These are phyloP conservation scores for Rubus parviflorus DNA, from an alignment of 306 rosid genomes.

Conservation along the genomic window DNA sequence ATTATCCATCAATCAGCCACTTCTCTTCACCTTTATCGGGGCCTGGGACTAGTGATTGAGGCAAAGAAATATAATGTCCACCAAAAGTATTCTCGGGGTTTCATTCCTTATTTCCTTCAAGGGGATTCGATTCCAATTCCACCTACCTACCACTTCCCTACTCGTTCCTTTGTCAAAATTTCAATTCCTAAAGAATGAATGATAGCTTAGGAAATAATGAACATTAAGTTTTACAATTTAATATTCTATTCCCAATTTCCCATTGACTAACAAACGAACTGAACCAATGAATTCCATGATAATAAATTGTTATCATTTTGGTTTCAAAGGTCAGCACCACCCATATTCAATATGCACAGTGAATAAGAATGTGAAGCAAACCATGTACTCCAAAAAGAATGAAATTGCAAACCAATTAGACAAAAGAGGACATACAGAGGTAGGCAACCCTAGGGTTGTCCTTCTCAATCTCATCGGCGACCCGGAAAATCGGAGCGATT, in stretches of 20 bases:
- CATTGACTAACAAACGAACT: not conserved
- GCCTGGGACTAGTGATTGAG: not conserved
- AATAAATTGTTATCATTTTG: not conserved
- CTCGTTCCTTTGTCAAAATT: not conserved
- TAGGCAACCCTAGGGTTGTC: slow-evolving; percentile 82
- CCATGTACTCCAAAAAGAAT: not conserved
- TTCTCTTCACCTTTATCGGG: not conserved
- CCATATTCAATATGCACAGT: too few relatives aligned
- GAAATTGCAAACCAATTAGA: not conserved
- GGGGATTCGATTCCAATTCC: not conserved
- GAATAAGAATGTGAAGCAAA: too few relatives aligned
- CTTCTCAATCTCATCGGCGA: slow-evolving; percentile 74
- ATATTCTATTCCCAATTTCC: not conserved
- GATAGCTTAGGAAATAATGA: not conserved
- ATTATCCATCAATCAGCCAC: not conserved
- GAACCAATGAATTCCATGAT: not conserved
- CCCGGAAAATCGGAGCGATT: slow-evolving; percentile 81
- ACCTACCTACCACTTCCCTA: not conserved
- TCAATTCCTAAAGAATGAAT: not conserved
- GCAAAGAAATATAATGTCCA: not conserved
- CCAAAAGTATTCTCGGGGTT: not conserved
- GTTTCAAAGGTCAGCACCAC: not conserved
- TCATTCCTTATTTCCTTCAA: not conserved
- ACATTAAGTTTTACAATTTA: not conserved
- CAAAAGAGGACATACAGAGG: slow-evolving; percentile 60